These are phyloP conservation scores for Boletus subcaerulescens DNA, from an alignment of 768 basidiomycete species.

Conservation along the genomic window DNA sequence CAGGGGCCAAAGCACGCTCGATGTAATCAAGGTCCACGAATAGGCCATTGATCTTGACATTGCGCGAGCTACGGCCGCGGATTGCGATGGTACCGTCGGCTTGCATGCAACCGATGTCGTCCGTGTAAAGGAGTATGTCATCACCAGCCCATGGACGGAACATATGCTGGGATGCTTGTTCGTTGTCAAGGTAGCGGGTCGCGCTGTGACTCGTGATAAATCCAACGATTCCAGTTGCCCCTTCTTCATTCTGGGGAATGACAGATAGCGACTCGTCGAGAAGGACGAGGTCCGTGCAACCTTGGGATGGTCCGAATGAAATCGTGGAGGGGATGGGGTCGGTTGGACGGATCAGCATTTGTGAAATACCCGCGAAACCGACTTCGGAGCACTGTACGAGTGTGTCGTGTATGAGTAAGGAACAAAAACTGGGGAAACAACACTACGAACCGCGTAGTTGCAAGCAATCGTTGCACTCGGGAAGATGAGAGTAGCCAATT, in stretches of 20 bases:
- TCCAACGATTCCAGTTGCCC: constrained; percentile 7
- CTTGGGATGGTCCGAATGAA: constrained; percentile 9
- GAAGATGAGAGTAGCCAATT: constrained; percentile 11
- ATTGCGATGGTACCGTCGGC: constrained; percentile 12
- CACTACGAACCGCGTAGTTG: constrained; percentile 12
- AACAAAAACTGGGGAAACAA: neutral
- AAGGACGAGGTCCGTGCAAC: constrained; percentile 11
- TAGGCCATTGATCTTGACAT: constrained; percentile 14
- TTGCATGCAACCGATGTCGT: constrained; percentile 18
- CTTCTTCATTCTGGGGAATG: constrained; percentile 2
- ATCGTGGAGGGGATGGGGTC: constrained; percentile 10
- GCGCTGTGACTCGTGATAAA: constrained; percentile 12
- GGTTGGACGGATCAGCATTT: constrained; percentile 12
- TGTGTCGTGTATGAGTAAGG: neutral
- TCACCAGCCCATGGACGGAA: constrained; percentile 15
- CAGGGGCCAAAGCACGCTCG: constrained; percentile 15
- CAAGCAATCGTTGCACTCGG: constrained; percentile 13
- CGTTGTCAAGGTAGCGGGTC: constrained; percentile 11
- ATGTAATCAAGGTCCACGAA: constrained; percentile 18
- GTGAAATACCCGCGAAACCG: constrained; percentile 15
- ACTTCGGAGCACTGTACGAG: constrained; percentile 13
- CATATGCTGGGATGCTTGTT: constrained; percentile 13
- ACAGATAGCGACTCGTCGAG: constrained; percentile 14
- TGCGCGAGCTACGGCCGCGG: constrained; percentile 14
- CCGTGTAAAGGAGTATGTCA: constrained; percentile 11